Percentiles rank a stretch among this genome's conserved stretches.
Evolutionary conservation across 768 basidiomycete genomes (phyloP).

Genomic region (Kockovaella imperatae): DNA sequence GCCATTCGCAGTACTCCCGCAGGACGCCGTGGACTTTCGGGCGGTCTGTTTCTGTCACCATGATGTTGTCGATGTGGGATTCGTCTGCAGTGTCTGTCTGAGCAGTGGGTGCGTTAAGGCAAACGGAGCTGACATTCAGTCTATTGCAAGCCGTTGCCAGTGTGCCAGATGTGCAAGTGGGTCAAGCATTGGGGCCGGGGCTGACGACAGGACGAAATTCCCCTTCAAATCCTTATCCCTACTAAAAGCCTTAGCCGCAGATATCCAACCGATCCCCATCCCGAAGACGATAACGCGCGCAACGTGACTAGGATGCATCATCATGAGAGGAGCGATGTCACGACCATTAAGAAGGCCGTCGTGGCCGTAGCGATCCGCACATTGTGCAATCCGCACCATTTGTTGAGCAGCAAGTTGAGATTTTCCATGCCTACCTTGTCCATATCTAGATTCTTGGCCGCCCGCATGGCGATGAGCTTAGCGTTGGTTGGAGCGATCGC

Average conservation of each 20-base stretch:
- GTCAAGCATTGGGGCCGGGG: constrained; percentile 37
- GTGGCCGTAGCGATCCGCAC: too few relatives aligned
- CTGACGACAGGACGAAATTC: constrained; percentile 69
- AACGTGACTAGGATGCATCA: too few relatives aligned
- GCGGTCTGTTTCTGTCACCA: constrained; percentile 99
- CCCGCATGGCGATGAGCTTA: too few relatives aligned
- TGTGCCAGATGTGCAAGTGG: constrained; percentile 87
- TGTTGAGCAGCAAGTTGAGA: too few relatives aligned
- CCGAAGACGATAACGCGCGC: constrained; percentile 30
- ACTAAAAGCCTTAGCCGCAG: constrained; percentile 24
- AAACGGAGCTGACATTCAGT: constrained; percentile 50
- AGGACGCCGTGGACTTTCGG: constrained; percentile 91
- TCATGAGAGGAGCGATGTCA: too few relatives aligned
- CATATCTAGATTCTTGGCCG: too few relatives aligned
- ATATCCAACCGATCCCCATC: constrained; percentile 27
- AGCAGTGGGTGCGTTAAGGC: constrained; percentile 61
- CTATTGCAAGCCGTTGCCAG: constrained; percentile 86
- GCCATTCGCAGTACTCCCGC: constrained; percentile 72
- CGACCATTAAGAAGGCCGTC: too few relatives aligned
- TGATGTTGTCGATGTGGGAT: constrained; percentile 89
- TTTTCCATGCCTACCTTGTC: too few relatives aligned
- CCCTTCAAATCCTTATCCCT: constrained; percentile 73
- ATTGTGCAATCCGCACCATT: too few relatives aligned
- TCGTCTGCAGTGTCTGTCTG: constrained; percentile 96
- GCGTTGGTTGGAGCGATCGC: too few relatives aligned